These are phyloP conservation scores for Heterobasidion annosum DNA, from an alignment of 1,284 basidiomycete species.

Conservation along the genomic window DNA sequence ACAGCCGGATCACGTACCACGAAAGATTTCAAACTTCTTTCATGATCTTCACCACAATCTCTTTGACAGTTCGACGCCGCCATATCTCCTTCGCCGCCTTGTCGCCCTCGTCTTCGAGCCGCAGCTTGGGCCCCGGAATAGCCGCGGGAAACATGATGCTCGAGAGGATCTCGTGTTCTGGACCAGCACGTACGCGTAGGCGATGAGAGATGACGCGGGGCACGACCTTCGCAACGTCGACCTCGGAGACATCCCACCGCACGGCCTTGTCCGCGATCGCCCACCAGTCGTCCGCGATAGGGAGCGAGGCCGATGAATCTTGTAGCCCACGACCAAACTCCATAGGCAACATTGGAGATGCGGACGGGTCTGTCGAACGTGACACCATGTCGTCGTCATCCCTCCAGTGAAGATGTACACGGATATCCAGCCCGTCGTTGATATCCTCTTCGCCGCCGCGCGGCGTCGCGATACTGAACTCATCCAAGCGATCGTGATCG, in stretches of 20 bases:
- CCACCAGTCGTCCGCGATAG: constrained; percentile 2
- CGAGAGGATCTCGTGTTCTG: constrained; percentile 56
- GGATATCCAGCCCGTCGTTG: constrained; percentile 3
- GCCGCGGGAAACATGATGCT: constrained; percentile 40
- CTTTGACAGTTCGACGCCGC: constrained; percentile 41
- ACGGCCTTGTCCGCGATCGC: constrained; percentile 10
- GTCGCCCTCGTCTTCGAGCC: constrained; percentile 2
- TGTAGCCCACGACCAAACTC: neutral
- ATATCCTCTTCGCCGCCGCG: constrained; percentile 1
- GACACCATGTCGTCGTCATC: constrained; percentile 7
- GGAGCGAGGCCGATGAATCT: too few relatives aligned
- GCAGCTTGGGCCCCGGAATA: constrained; percentile 3
- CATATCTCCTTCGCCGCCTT: constrained; percentile 8
- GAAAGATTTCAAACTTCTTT: constrained; percentile 32
- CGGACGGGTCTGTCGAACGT: neutral
- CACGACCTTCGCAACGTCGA: constrained; percentile 60
- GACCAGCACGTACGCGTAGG: constrained; percentile 53
- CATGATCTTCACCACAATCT: constrained; percentile 47
- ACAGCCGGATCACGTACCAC: too few relatives aligned
- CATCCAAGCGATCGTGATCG: neutral
- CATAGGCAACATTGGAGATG: neutral
- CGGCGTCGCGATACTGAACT: neutral
- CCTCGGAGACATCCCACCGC: constrained; percentile 56
- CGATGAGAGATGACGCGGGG: constrained; percentile 66
- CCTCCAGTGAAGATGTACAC: constrained; percentile 2